A percentile compares a stretch with the other conserved stretches of the same genome.
These are phyloP conservation scores for Termitomyces sp. DNA, from an alignment of 768 basidiomycete genomes.

Conservation along the genomic window DNA sequence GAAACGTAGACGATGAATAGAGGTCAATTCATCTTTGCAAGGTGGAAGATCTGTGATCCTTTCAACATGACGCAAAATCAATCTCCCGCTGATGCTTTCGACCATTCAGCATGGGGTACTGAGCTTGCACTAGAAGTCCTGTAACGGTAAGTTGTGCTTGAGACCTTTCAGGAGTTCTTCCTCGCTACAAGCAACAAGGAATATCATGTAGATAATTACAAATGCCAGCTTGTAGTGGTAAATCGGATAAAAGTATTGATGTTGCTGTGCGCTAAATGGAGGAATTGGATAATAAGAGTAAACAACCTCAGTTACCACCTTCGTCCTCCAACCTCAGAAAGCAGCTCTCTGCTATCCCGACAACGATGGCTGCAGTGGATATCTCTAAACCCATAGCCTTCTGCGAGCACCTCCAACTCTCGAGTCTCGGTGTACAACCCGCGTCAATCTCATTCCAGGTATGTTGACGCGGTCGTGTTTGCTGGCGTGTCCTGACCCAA, in stretches of 20 bases:
- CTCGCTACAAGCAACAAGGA: too few species aligned
- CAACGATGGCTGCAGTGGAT: slow-evolving; percentile 41
- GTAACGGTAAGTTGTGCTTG: too few species aligned
- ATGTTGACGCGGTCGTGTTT: slow-evolving; percentile 31
- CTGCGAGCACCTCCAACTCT: slow-evolving; percentile 90
- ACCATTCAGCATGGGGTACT: too few species aligned
- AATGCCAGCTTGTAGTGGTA: too few species aligned
- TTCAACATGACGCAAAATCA: not conserved
- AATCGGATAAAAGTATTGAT: too few species aligned
- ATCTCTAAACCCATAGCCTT: slow-evolving; percentile 78
- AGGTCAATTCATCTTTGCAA: not conserved
- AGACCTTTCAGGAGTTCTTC: too few species aligned
- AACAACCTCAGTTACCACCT: slow-evolving; percentile 8
- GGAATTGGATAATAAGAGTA: slow-evolving; percentile 7
- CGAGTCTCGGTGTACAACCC: slow-evolving; percentile 93
- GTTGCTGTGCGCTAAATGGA: not conserved
- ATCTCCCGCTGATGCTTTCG: too few species aligned
- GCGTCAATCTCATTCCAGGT: slow-evolving; percentile 97
- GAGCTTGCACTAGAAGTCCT: too few species aligned
- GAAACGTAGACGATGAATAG: not conserved
- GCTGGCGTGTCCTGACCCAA: slow-evolving; percentile 27
- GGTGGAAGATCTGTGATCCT: not conserved
- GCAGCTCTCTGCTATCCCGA: slow-evolving; percentile 13
- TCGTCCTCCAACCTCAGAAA: not conserved
- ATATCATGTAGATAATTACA: too few species aligned